Percentiles rank a stretch among this genome's conserved stretches.
Evolutionary conservation across 148 eudicot genomes (phyloP).

Genomic region (Limonium bicolor): DNA sequence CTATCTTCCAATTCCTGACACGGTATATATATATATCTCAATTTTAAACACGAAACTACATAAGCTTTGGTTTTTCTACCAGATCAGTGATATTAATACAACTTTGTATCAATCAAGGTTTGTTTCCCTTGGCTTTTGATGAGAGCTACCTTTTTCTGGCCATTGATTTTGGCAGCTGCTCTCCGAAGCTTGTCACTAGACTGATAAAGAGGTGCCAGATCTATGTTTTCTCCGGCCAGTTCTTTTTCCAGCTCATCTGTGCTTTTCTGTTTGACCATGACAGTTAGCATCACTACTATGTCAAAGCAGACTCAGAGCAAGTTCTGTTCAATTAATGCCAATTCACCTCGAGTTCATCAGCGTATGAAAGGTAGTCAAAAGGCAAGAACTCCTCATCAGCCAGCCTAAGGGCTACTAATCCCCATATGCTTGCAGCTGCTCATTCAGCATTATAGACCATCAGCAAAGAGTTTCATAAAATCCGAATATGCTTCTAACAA

Average conservation of each 20-base stretch:
- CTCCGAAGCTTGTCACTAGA: slow-evolving; percentile 27
- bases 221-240: slow-evolving; percentile 14
- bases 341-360: slow-evolving; percentile 40
- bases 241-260: slow-evolving; percentile 22
- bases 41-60: too few relatives aligned
- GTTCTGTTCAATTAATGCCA: not conserved
- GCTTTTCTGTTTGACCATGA: slow-evolving; percentile 20
- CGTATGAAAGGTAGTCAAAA: slow-evolving; percentile 26
- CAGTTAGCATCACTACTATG: too few relatives aligned
- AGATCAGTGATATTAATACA: too few relatives aligned
- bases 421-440: not conserved
- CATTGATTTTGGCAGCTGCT: slow-evolving; percentile 28
- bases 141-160: slow-evolving; percentile 22
- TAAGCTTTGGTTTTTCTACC: too few relatives aligned
- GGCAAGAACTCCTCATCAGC: slow-evolving; percentile 41
- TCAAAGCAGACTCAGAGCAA: too few relatives aligned
- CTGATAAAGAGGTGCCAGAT: slow-evolving; percentile 27
- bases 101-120: too few relatives aligned
- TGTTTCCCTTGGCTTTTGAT: too few relatives aligned
- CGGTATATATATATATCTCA: too few relatives aligned
- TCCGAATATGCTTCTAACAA: not conserved
- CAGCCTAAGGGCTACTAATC: slow-evolving; percentile 25
- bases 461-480: too few relatives aligned
- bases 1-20: slow-evolving; percentile 19
- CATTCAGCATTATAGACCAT: too few relatives aligned